These are phyloP conservation scores for Rhodotorula sp. DNA, from an alignment of 1,284 basidiomycete species.

Conservation along the genomic window DNA sequence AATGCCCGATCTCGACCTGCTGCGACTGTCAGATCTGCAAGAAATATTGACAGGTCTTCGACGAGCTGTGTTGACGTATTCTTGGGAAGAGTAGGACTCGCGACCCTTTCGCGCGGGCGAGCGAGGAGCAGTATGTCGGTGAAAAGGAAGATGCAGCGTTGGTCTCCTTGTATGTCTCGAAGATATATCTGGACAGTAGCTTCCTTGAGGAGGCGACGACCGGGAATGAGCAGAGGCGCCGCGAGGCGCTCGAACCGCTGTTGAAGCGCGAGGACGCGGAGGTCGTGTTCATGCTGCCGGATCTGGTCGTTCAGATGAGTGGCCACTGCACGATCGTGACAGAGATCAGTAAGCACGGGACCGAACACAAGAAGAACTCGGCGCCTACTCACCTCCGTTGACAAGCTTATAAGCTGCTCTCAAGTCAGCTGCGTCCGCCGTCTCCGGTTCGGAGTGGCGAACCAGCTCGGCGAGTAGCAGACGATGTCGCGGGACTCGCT, in stretches of 20 bases:
- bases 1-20: no score
- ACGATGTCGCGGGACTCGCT: conserved; percentile 79
- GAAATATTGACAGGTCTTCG: no score
- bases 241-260: conserved; percentile 68
- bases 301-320: conserved; percentile 71
- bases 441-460: conserved; percentile 60
- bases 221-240: conserved; percentile 70
- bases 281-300: conserved; percentile 68
- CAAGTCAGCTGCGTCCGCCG: conserved; percentile 63
- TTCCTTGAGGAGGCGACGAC: conserved; percentile 69
- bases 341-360: no score
- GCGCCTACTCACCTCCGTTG: conserved; percentile 62
- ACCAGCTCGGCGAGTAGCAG: conserved; percentile 74
- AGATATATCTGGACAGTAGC: conserved; percentile 51
- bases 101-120: background rate
- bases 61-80: no score
- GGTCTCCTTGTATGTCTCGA: no score
- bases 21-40: no score
- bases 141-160: conserved; percentile 61
- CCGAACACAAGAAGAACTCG: background rate
- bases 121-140: conserved; percentile 74
- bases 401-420: conserved; percentile 63
- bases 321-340: conserved; percentile 59
- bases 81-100: no score
- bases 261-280: conserved; percentile 71